phyloP scores from a whole-genome alignment of 345 rosid genomes.

The Euphorbia tirucalli region DNA sequence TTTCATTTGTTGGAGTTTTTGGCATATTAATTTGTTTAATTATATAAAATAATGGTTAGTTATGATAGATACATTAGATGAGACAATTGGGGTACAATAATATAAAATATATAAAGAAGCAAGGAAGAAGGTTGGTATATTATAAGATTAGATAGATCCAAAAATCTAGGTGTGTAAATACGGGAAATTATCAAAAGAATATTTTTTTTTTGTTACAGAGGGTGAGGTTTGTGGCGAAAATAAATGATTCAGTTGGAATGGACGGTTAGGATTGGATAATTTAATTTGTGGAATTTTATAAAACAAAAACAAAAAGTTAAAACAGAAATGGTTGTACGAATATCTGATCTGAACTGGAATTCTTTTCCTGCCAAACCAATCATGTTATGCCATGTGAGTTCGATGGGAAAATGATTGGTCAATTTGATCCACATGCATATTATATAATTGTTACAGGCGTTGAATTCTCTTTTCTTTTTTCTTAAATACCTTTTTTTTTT shows the following conservation, averaged over 20 bases:
- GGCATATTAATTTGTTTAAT: no score
- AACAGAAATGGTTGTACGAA: no score
- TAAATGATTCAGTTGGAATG: background rate
- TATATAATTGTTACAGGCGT: no score
- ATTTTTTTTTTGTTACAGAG: background rate
- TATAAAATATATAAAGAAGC: background rate
- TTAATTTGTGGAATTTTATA: background rate
- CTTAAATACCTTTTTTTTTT: no score
- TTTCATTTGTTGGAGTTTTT: no score
- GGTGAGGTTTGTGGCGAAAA: background rate
- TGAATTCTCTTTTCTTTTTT: no score
- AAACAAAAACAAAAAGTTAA: background rate
- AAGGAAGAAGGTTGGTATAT: background rate
- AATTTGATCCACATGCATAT: slow-evolving; percentile 16
- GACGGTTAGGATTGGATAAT: background rate
- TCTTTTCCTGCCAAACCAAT: background rate
- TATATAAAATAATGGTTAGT: no score
- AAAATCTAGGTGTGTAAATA: background rate
- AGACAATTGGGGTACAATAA: background rate
- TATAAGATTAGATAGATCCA: slow-evolving; percentile 4
- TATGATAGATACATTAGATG: background rate
- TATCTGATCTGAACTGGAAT: background rate
- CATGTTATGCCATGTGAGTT: slow-evolving; percentile 35
- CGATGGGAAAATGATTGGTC: slow-evolving; percentile 2
- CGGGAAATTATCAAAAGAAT: background rate